Evolutionary conservation across 441 rosid species (phyloP).

Genomic region (Dalechampia spathulata): DNA sequence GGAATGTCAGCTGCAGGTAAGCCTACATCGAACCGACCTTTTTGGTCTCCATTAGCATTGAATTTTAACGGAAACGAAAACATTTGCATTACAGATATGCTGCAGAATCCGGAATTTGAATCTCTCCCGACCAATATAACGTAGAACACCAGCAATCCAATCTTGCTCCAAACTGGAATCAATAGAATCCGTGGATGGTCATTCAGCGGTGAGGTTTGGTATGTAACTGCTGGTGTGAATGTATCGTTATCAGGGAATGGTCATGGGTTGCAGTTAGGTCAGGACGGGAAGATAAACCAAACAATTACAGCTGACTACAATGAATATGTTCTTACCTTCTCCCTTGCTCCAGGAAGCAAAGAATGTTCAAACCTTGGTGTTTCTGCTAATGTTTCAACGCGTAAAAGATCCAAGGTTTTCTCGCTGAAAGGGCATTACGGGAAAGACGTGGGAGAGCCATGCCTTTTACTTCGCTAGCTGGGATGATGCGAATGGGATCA

Average conservation of each 20-base stretch:
- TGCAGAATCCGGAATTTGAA: slow-evolving; percentile 4
- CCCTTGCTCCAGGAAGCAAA: not conserved
- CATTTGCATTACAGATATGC: not conserved
- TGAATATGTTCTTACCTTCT: not conserved
- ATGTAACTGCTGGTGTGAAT: not conserved
- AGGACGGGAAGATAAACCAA: not conserved
- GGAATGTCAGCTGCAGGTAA: not conserved
- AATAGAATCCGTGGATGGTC: not conserved
- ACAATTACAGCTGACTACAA: not conserved
- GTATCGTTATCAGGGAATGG: not conserved
- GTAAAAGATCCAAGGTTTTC: not conserved
- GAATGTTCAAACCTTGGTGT: not conserved
- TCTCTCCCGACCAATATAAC: not conserved
- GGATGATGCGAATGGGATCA: not conserved
- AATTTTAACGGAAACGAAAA: not conserved
- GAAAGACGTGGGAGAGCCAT: not conserved
- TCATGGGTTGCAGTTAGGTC: not conserved
- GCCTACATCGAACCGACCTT: not conserved
- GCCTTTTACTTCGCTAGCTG: not conserved
- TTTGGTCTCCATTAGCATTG: not conserved
- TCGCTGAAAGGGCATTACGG: not conserved
- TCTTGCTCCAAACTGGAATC: not conserved
- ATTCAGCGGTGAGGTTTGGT: not conserved
- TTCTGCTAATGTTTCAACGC: not conserved
- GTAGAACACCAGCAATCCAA: not conserved